Evolutionary conservation across 331 rosid genomes (phyloP), one percentile per base, ranked within the genome.

Genomic region (Pyracantha coccinea): DNA sequence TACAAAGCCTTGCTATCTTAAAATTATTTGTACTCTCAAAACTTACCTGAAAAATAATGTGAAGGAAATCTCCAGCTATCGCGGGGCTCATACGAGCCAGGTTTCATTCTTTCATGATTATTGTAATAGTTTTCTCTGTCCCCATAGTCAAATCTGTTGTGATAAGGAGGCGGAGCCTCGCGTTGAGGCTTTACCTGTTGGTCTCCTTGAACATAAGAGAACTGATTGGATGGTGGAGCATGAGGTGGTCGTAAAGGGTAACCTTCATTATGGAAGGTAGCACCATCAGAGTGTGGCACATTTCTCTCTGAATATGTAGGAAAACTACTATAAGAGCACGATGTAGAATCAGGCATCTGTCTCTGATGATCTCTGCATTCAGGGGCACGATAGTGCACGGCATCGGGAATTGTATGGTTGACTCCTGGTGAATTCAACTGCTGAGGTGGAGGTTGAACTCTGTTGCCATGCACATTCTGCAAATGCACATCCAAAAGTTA

Each of bases 71-170:
- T 85, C 97, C 98, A 94, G 85, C 81, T 72, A 61, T 88, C 96
- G 11, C 61, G 82, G 79, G 65, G 85, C 78, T 91, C 97, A 83
- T 82, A 86, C 7, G 89, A 85, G 69, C 87, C 85, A 7, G 82
- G 90, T 79, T 86, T 88, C 84, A 82, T 82, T 94, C 98, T 93
- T 75, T 93, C 97, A 28, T 90, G 95, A 75, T 90, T 90, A 82
- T 89, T 82, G 71, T 86, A 85, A 72, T 70, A 90, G 87, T 81
- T 84, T 54, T 94, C 97, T 47, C 96, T 82, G 75, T 91, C 98
- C 78, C 85, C 85, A 79, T 86, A 86, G 75, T 85, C 95, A 67
- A 78, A 86, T 73, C 97, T 87, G 80, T 76, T 84, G 69, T 96
- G 84, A 82, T 83, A 88, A 19, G 90, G 78, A 71, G 89, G 81